Evolutionary conservation across 129 eudicot genomes (phyloP), one percentile per base, ranked within the genome.

Genomic region (Dittrichia graveolens): DNA sequence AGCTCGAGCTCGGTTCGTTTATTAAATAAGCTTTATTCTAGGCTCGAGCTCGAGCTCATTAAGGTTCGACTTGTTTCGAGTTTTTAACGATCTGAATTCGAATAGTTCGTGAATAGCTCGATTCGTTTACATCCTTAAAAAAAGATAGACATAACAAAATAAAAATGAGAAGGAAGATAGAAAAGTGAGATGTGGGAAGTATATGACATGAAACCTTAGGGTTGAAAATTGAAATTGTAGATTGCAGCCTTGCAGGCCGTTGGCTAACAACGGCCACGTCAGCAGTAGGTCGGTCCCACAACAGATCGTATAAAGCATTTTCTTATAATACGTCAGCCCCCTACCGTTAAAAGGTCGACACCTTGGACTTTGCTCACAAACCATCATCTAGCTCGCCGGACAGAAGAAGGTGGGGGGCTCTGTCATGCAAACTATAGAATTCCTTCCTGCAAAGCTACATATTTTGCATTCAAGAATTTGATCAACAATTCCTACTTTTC

Each of bases 291-390:
- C 24, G 70, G 70, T 65, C 70, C 78, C 78, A 59, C 60, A 11
- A 6, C 41, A 50, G 61, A 73, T 61, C 70, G 50, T 46, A 73
- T 61, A 70, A 24, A 61, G 61, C 61, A 48, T 73, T 48, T 48
- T 73, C 69, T 8, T 38, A 39, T 40, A 14, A 37, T 16, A 73
- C 77, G 69, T 73, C 77, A 73, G 60, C 77, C 5, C 69, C 47
- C 69, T 52, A 53, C 74, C 63, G 74, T 42, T 52, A 52, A 69
- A 69, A 52, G 9, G 9, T 9, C 47, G 7, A 3, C 63, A 5
- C 24, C 64, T 35, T 35, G 10, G 69, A 41, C 3, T 9, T 67
- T 47, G 59, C 31, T 58, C 67, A 61, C 37, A 54, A 54, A 45
- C 37, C 52, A 71, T 34, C 49, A 44, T 35, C 69, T 39, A 8